phyloP scores from a whole-genome alignment of 331 rosid species.

The Prunus yedoensis region DNA sequence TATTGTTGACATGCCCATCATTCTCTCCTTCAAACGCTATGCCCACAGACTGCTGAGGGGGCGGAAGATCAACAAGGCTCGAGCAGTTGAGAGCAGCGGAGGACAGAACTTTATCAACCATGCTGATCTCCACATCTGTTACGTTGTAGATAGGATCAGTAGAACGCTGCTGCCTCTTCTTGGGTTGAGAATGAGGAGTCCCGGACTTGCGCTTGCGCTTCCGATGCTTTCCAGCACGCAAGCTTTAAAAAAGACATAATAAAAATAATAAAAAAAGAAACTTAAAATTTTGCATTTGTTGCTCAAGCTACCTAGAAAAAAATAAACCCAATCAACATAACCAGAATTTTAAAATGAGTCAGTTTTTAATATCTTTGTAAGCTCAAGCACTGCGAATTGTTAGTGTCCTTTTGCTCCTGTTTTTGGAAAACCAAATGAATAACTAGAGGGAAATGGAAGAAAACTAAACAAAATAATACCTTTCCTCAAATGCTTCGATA shows the following conservation, averaged over 20 bases:
- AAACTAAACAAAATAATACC: slow-evolving; percentile 36
- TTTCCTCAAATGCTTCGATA: slow-evolving; percentile 74
- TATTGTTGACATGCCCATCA: slow-evolving; percentile 26
- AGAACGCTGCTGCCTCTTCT: slow-evolving; percentile 73
- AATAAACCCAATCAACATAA: neutral
- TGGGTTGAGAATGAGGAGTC: slow-evolving; percentile 49
- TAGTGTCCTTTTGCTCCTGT: neutral
- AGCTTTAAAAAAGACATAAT: slow-evolving; percentile 35
- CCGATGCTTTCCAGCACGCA: slow-evolving; percentile 53
- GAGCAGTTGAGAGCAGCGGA: slow-evolving; percentile 41
- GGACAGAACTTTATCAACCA: slow-evolving; percentile 36
- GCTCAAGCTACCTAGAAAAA: neutral
- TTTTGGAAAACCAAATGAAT: neutral
- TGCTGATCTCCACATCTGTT: slow-evolving; percentile 39
- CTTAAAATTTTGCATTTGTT: neutral
- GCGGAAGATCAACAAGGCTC: slow-evolving; percentile 28
- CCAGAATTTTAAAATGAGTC: neutral
- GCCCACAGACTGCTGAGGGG: slow-evolving; percentile 45
- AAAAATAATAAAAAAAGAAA: slow-evolving; percentile 6
- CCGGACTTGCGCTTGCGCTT: slow-evolving; percentile 67
- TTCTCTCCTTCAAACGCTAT: slow-evolving; percentile 44
- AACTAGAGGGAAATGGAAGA: neutral
- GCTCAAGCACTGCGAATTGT: neutral
- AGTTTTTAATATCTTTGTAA: neutral
- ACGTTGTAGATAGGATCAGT: slow-evolving; percentile 47